phyloP scores from a whole-genome alignment of 116 monocot genomes.

The Trichopus zeylanicus region DNA sequence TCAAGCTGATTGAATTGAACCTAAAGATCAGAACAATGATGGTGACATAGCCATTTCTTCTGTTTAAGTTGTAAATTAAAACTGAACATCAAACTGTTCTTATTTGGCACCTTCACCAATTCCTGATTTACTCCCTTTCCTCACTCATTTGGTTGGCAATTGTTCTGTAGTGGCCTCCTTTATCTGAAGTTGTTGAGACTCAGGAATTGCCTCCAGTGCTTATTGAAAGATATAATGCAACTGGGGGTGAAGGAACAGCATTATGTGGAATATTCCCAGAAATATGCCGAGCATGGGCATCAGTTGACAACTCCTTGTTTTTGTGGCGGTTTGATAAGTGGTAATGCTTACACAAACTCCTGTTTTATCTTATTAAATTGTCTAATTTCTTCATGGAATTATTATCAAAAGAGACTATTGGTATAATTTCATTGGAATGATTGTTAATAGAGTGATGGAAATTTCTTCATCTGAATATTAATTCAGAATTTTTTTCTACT shows the following conservation, averaged over 20 bases:
- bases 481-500: too few relatives aligned
- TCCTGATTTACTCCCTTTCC: not conserved
- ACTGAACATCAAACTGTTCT: too few relatives aligned
- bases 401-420: too few relatives aligned
- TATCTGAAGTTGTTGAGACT: conserved; percentile 69
- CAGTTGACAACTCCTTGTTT: conserved; percentile 93
- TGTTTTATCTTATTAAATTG: not conserved
- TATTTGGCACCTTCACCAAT: not conserved
- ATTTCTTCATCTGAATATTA: too few relatives aligned
- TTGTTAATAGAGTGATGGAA: too few relatives aligned
- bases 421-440: too few relatives aligned
- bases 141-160: not conserved
- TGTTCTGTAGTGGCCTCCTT: conserved; percentile 76
- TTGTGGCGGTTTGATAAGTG: conserved; percentile 97
- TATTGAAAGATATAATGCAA: conserved; percentile 77
- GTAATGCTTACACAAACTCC: conserved; percentile 24
- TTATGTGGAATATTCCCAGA: conserved; percentile 93
- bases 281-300: conserved; percentile 90
- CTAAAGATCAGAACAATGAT: too few relatives aligned
- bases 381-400: not conserved
- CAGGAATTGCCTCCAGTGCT: conserved; percentile 71
- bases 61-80: too few relatives aligned
- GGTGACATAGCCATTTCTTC: too few relatives aligned
- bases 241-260: conserved; percentile 95
- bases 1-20: too few relatives aligned